Conservation (phyloP, 345 rosid genomes). For the Leavenworthia alabamica region DNA sequence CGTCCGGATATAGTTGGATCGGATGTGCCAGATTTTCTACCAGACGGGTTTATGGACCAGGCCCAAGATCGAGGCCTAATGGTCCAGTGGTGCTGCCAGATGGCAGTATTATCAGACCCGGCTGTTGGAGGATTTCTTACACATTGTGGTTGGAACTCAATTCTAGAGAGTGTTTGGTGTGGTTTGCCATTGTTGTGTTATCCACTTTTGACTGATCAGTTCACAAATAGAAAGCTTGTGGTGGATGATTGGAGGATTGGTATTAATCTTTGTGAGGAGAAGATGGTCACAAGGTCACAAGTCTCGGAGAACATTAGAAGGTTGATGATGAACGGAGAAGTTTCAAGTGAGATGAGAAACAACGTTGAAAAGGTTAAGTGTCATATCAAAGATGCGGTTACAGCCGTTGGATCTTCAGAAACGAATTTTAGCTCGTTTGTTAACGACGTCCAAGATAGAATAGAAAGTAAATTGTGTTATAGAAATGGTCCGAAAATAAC, state of each 20-base stretch:
- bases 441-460: conserved; percentile 18
- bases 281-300: conserved; percentile 31
- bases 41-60: conserved; percentile 36
- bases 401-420: conserved; percentile 39
- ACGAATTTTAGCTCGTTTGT: conserved; percentile 33
- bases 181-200: conserved; percentile 48
- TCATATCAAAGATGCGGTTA: conserved; percentile 34
- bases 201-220: conserved; percentile 63
- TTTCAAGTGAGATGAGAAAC: conserved; percentile 26
- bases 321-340: conserved; percentile 39
- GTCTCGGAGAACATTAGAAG: conserved; percentile 29
- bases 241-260: conserved; percentile 70
- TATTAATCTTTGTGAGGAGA: conserved; percentile 39
- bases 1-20: conserved; percentile 61
- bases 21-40: conserved; percentile 37
- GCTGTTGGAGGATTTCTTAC: conserved; percentile 63
- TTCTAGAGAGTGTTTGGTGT: conserved; percentile 52
- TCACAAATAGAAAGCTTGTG: conserved; percentile 57
- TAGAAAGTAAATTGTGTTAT: conserved; percentile 11
- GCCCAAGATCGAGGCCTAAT: conserved; percentile 38
- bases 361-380: conserved; percentile 30
- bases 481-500: conserved; percentile 1
- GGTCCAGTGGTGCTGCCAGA: conserved; percentile 58
- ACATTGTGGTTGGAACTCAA: conserved; percentile 76
- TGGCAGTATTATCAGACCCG: conserved; percentile 37